Base-by-base conservation (phyloP, 495 filamentous ascomycete genomes). In the Neurospora sublineolata region DNA sequence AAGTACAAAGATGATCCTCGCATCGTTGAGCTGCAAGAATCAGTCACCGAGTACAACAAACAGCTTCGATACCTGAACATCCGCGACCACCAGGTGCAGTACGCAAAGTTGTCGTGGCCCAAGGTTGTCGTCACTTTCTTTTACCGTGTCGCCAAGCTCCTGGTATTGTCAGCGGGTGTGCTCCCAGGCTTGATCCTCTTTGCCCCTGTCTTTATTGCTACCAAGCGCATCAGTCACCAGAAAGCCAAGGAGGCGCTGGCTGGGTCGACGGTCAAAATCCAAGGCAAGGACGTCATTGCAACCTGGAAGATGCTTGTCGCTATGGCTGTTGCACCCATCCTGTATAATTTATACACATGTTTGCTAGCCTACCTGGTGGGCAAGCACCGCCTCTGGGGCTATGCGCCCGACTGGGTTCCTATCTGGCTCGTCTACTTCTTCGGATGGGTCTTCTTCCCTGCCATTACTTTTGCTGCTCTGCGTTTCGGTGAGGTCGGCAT, bases 221-320 rank as follows among this genome's bases (percentile, higher is more conserved):
- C 92, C 30, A 97, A 97, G 77, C 80, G 91, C 70, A 94, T 97
- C 73, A 97, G 93, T n/a, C 90, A 88, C 69, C 91, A 89, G 75
- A 99, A 99, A 82, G 93, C 94, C 0, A 89, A 88, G 73, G 91
- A 95, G 80, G 95, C 95, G 0, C 87, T 99, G 36, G 94, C 94
- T 4, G 94, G 90, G 27, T 97, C 94, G 11, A 92, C 91, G 3
- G 95, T 99, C 73, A 99, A 99, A 78, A 87, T 99, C 37, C 91
- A 96, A 78, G 95, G 92, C 20, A 88, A 90, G 40, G 95, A 99
- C 79, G 95, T 99, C 33, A 94, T 99, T 85, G 95, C 95, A 0
- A 98, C 95, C 0, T 99, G 95, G 95, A 99, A 99, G 80, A 86
- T 99, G 14, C 89, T 99, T 10, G 94, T 98, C 33, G 88, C 94